Percentiles rank a stretch among this genome's conserved stretches.
These are phyloP conservation scores for Phytopythium aichiense DNA, from an alignment of 352 stramenopile genomes.

Conservation along the genomic window DNA sequence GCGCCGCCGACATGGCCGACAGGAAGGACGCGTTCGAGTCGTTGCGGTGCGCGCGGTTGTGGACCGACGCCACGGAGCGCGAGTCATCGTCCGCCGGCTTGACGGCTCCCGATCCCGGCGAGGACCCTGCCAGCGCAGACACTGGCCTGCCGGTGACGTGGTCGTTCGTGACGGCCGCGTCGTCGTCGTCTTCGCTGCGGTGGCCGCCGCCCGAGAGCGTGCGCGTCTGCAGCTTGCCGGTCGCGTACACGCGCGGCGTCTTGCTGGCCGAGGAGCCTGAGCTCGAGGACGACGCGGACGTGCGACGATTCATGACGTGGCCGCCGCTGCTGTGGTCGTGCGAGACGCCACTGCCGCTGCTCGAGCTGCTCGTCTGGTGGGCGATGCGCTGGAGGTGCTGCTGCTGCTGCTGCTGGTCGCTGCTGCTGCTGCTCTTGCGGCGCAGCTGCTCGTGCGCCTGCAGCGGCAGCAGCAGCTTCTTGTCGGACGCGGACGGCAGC, in stretches of 20 bases:
- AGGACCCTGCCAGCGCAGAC: neutral
- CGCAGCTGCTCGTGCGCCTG: conserved; percentile 21
- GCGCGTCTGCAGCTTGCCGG: conserved; percentile 17
- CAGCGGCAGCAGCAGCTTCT: conserved; percentile 20
- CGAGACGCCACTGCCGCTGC: neutral
- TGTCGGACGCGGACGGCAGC: conserved; percentile 14
- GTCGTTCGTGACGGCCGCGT: conserved; percentile 18
- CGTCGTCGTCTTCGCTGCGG: conserved; percentile 16
- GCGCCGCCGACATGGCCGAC: conserved; percentile 20
- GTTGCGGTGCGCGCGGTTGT: conserved; percentile 15
- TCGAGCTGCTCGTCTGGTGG: neutral
- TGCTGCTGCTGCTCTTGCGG: conserved; percentile 3
- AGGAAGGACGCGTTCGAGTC: conserved; percentile 24
- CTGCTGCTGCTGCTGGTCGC: neutral
- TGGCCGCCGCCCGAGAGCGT: conserved; percentile 8
- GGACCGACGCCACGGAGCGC: conserved; percentile 1
- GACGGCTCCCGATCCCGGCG: neutral
- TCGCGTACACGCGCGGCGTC: conserved; percentile 22
- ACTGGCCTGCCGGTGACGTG: conserved; percentile 20
- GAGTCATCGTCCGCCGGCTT: conserved; percentile 1
- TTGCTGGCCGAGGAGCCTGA: conserved; percentile 12
- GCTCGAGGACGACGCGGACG: conserved; percentile 20
- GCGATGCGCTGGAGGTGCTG: neutral
- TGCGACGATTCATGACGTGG: neutral
- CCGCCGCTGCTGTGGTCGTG: neutral